Base-by-base conservation (phyloP, 2,329 filamentous ascomycete genomes). In the Tolypocladium cylindrosporum region DNA sequence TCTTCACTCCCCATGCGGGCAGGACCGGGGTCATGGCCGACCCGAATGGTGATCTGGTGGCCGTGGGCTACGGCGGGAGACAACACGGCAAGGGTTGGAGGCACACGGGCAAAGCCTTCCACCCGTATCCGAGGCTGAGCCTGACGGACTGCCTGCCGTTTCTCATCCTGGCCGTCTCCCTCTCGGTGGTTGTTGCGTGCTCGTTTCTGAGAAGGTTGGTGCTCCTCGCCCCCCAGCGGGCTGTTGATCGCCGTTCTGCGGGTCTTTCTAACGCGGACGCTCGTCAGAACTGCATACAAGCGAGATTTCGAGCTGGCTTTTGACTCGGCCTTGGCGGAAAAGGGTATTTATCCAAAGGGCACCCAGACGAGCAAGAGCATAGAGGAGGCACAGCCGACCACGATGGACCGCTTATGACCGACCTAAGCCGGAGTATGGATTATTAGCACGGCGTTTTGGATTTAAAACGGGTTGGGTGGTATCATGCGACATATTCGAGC, bases 181-280 rank as follows among this genome's bases (percentile, higher is more conserved):
- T 66, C 27, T 58, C 60, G 4, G 43, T 63, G 40, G 54, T 64
- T 16, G 24, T 61, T 34, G 56, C 59, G 7, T 64, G 58, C 39
- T 60, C 61, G 31, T 61, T 59, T 31, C 41, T 61, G 4, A 61
- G 57, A 54, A 58, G 57, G 64, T 66, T 24, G 54, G 62, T 63
- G 2, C 27, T 5, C n/a, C 13, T 37, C 31, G 19, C 8, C 21
- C 11, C 11, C 48, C 31, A 13, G 14, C 9, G 6, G 21, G 9
- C 42, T 43, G 9, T 24, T 11, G 4, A 24, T 9, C 19, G 27
- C 45, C 48, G 9, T 42, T 56, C 34, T 50, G 37, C 16, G 41
- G 51, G 42, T 41, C 41, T 55, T 51, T 34, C 53, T 55, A n/a
- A 55, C 24, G 39, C 39, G 10, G 2, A 16, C 3, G 19, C n/a